phyloP scores from a whole-genome alignment of 2,329 filamentous ascomycete species.

The Teratosphaeria nubilosa region DNA sequence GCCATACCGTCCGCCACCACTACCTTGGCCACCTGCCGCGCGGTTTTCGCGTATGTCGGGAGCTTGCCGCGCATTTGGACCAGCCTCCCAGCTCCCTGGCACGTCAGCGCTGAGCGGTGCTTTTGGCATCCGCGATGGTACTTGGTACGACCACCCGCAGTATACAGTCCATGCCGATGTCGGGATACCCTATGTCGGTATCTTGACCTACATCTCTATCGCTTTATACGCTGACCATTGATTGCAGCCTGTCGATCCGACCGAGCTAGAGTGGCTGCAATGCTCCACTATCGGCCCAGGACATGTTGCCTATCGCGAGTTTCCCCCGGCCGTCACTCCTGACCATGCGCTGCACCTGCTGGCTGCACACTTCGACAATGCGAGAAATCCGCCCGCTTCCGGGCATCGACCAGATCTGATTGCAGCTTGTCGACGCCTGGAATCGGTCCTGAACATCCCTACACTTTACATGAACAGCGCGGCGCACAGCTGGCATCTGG shows the following conservation, averaged over 20 bases:
- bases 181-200: neutral
- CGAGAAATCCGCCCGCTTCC: neutral
- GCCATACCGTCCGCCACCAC: neutral
- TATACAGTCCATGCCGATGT: neutral
- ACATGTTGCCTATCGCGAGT: neutral
- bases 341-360: neutral
- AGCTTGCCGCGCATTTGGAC: neutral
- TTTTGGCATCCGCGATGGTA: neutral
- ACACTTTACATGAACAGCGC: neutral
- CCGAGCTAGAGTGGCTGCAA: neutral
- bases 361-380: neutral
- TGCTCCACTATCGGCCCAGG: neutral
- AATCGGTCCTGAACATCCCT: neutral
- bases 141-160: neutral
- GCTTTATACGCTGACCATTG: neutral
- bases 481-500: neutral
- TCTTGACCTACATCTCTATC: neutral
- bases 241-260: neutral
- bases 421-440: neutral
- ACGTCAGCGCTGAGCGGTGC: too few species aligned
- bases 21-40: neutral
- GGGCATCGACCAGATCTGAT: neutral
- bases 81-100: neutral
- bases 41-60: neutral
- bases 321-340: neutral